A percentile compares a stretch with the other conserved stretches of the same genome.
phyloP scores from a whole-genome alignment of 352 stramenopile species.

The Globisporangium apiculatum region DNA sequence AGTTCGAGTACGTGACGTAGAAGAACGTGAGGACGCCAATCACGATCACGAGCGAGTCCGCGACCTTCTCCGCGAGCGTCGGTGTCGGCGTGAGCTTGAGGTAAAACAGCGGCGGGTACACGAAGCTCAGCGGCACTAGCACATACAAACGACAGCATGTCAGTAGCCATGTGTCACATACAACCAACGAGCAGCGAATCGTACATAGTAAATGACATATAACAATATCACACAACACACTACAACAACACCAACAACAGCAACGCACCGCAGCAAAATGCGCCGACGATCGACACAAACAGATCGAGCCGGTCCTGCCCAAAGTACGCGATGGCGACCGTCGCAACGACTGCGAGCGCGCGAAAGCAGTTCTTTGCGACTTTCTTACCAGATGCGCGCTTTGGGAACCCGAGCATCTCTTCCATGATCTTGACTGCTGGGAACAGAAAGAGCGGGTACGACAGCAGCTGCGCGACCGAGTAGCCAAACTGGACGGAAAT shows the following conservation, averaged over 20 bases:
- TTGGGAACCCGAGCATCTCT: conserved; percentile 71
- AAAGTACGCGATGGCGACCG: conserved; percentile 67
- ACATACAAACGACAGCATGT: too few species aligned
- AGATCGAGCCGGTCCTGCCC: conserved; percentile 66
- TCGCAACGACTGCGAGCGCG: conserved; percentile 53
- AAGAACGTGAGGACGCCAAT: conserved; percentile 73
- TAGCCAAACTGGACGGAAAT: conserved; percentile 78
- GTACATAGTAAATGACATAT: too few species aligned
- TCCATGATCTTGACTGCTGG: conserved; percentile 81
- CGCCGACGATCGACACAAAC: conserved; percentile 77
- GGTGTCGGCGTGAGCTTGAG: conserved; percentile 55
- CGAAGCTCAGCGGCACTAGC: conserved; percentile 68
- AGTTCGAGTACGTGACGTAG: conserved; percentile 78
- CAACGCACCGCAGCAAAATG: conserved; percentile 57
- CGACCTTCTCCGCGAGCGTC: conserved; percentile 40
- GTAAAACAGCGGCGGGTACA: conserved; percentile 77
- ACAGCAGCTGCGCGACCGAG: conserved; percentile 63
- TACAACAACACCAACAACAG: conserved; percentile 1
- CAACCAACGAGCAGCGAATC: too few species aligned
- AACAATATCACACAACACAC: too few species aligned
- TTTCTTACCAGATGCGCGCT: conserved; percentile 57
- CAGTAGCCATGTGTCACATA: too few species aligned
- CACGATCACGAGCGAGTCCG: conserved; percentile 48
- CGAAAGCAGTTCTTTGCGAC: conserved; percentile 71
- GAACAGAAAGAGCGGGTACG: conserved; percentile 78